phyloP scores from a whole-genome alignment of 2,329 filamentous ascomycete genomes.

The Zymoseptoria ardabiliae region DNA sequence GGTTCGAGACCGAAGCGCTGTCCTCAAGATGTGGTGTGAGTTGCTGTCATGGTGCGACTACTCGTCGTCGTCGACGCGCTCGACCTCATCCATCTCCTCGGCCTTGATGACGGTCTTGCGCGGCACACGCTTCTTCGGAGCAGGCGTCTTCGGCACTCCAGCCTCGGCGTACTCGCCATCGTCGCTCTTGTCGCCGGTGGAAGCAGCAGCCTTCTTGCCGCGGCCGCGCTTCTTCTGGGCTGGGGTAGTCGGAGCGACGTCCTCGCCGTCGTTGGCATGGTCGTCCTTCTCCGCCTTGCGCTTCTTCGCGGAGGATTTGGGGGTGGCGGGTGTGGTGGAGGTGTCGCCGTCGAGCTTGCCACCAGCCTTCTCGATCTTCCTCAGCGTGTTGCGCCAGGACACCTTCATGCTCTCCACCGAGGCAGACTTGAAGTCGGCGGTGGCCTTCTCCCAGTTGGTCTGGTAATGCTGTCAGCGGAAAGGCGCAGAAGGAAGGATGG shows the following conservation, averaged over 20 bases:
- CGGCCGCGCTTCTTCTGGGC: slow-evolving; percentile 36
- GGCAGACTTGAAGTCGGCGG: slow-evolving; percentile 20
- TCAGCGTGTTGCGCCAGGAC: slow-evolving; percentile 15
- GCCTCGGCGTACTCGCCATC: neutral
- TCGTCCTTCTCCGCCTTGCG: slow-evolving; percentile 16
- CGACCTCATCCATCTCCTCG: neutral
- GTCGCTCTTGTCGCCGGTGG: slow-evolving; percentile 34
- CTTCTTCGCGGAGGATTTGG: slow-evolving; percentile 20
- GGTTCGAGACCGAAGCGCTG: neutral
- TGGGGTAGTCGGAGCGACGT: slow-evolving; percentile 15
- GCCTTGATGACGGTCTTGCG: neutral
- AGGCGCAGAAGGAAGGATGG: neutral
- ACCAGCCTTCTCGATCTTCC: slow-evolving; percentile 25
- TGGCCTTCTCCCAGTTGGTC: slow-evolving; percentile 25
- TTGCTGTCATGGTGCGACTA: neutral
- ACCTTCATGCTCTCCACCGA: slow-evolving; percentile 22
- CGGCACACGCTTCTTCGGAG: neutral
- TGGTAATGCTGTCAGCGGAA: slow-evolving; percentile 3
- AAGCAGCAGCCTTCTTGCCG: slow-evolving; percentile 22
- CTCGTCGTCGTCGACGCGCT: neutral
- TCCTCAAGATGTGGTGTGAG: neutral
- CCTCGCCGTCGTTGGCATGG: neutral
- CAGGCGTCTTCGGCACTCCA: neutral
- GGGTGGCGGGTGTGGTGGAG: neutral
- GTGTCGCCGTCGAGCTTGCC: slow-evolving; percentile 10